These are phyloP conservation scores for Artemisia argyi DNA, from an alignment of 129 eudicot genomes.

Conservation along the genomic window DNA sequence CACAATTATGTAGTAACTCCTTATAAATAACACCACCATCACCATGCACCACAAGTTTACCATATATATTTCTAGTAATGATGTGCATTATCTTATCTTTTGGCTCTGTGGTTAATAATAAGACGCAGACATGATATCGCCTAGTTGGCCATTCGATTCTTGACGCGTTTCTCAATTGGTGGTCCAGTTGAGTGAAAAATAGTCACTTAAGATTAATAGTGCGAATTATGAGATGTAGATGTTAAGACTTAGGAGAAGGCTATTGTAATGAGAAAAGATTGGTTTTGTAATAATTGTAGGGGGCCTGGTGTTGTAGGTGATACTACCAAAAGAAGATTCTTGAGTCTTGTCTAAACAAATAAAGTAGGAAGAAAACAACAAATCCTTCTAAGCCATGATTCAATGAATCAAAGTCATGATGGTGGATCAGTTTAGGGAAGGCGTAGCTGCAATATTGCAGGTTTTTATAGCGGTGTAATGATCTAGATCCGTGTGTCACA, in stretches of 20 bases:
- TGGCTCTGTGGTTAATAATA: background rate
- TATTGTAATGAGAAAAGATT: conserved; percentile 15
- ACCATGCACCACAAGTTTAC: conserved; percentile 16
- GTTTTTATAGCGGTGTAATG: conserved; percentile 12
- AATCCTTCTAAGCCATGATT: conserved; percentile 23
- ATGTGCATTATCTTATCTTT: background rate
- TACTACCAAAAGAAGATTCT: conserved; percentile 26
- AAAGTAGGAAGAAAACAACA: conserved; percentile 29
- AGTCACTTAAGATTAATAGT: background rate
- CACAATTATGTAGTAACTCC: conserved; percentile 24
- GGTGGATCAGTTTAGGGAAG: conserved; percentile 1
- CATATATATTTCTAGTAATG: conserved; percentile 7
- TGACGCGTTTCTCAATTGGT: background rate
- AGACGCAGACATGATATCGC: background rate
- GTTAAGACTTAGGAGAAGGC: background rate
- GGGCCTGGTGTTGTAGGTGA: conserved; percentile 10
- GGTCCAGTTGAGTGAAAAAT: background rate
- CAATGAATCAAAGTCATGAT: conserved; percentile 22
- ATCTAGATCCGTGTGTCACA: background rate
- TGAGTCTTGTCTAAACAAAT: conserved; percentile 15
- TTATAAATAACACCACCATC: conserved; percentile 4
- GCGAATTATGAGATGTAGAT: conserved; percentile 1
- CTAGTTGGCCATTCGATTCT: background rate
- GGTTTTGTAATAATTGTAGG: conserved; percentile 14
- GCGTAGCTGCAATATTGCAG: background rate